Evolutionary conservation across 768 basidiomycete genomes (phyloP).

Genomic region (Daedalea quercina): DNA sequence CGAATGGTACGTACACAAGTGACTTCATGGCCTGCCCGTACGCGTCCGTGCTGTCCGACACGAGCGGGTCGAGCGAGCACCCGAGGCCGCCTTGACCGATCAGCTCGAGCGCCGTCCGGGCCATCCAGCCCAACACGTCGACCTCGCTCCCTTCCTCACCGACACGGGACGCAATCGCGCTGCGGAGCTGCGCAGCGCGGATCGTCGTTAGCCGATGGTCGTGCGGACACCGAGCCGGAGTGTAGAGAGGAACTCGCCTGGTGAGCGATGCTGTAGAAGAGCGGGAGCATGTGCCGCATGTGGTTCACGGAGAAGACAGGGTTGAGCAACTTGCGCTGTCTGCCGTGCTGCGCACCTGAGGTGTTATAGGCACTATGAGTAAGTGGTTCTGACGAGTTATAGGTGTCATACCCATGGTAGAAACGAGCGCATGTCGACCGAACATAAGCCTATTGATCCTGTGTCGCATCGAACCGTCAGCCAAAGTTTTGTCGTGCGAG

Average conservation of each 20-base stretch:
- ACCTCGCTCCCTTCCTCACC: slow-evolving; percentile 7
- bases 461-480: background rate
- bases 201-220: too few relatives aligned
- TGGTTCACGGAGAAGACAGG: slow-evolving; percentile 11
- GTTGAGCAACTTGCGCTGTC: slow-evolving; percentile 17
- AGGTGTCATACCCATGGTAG: slow-evolving; percentile 4
- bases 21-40: slow-evolving; percentile 20
- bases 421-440: slow-evolving; percentile 7
- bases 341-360: slow-evolving; percentile 15
- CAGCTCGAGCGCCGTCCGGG: slow-evolving; percentile 20
- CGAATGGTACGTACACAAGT: slow-evolving; percentile 10
- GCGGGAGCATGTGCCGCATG: slow-evolving; percentile 9
- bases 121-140: slow-evolving; percentile 20
- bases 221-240: background rate
- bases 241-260: slow-evolving; percentile 2
- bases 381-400: background rate
- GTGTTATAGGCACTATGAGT: background rate
- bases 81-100: slow-evolving; percentile 22
- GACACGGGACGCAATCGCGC: slow-evolving; percentile 10
- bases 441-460: slow-evolving; percentile 6
- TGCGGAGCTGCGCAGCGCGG: slow-evolving; percentile 11
- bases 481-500: background rate
- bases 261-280: slow-evolving; percentile 10
- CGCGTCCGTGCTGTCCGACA: slow-evolving; percentile 9
- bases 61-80: slow-evolving; percentile 20